These are phyloP conservation scores for Ligustrum vulgare DNA, from an alignment of 257 asterid species.

Conservation along the genomic window DNA sequence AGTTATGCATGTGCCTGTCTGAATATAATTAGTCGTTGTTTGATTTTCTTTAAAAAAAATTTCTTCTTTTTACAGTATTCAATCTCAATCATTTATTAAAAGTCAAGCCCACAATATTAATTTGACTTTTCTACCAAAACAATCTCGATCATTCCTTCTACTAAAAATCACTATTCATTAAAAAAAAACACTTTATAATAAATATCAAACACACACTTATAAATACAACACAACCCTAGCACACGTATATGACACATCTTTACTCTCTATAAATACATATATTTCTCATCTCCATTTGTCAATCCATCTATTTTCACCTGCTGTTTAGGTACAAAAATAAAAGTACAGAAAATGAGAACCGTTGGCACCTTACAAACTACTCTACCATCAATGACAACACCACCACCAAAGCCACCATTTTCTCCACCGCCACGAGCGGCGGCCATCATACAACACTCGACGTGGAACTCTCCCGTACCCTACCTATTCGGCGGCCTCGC, in stretches of 20 bases:
- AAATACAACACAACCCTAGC: not conserved
- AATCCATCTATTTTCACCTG: not conserved
- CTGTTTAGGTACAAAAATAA: not conserved
- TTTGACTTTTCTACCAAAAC: too few relatives aligned
- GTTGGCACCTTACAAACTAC: not conserved
- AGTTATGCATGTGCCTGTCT: too few relatives aligned
- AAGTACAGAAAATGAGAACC: not conserved
- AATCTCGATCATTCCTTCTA: too few relatives aligned
- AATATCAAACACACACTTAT: too few relatives aligned
- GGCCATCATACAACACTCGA: conserved; percentile 12
- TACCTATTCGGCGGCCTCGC: conserved; percentile 54
- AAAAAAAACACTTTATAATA: too few relatives aligned
- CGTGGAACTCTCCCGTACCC: conserved; percentile 49
- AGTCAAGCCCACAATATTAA: too few relatives aligned
- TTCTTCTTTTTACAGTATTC: too few relatives aligned
- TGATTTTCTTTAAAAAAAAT: too few relatives aligned
- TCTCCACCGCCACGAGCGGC: not conserved
- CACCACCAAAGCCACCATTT: not conserved
- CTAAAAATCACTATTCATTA: too few relatives aligned
- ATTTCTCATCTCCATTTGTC: not conserved
- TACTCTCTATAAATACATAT: not conserved
- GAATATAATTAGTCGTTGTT: too few relatives aligned
- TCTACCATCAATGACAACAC: not conserved
- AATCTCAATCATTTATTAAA: too few relatives aligned
- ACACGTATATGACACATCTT: not conserved